A percentile compares a stretch with the other conserved stretches of the same genome.
Conservation (phyloP, 2,329 filamentous ascomycete species). For the Diaporthe nobilis region DNA sequence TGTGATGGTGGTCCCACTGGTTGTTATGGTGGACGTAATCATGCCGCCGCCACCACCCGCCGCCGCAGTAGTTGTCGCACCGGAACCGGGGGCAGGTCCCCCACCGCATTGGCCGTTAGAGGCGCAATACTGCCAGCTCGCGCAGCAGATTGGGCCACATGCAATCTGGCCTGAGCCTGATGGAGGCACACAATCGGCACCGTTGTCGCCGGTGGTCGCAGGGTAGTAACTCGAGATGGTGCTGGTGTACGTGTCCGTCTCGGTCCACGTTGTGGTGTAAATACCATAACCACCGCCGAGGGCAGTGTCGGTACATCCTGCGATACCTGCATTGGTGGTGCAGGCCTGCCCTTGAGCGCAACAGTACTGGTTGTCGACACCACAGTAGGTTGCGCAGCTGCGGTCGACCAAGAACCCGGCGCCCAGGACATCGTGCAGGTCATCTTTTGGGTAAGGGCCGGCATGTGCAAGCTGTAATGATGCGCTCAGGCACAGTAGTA, state of each 20-base stretch:
- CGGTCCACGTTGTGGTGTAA: constrained; percentile 72
- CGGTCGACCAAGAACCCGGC: constrained; percentile 66
- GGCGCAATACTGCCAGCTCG: constrained; percentile 77
- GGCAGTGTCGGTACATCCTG: constrained; percentile 61
- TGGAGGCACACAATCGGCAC: constrained; percentile 64
- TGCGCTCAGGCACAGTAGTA: constrained; percentile 51
- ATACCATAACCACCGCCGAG: constrained; percentile 49
- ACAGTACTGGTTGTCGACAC: constrained; percentile 68
- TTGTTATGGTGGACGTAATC: constrained; percentile 54
- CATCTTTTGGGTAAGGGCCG: constrained; percentile 65
- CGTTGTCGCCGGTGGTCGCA: constrained; percentile 60
- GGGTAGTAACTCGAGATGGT: constrained; percentile 67
- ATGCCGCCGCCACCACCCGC: neutral
- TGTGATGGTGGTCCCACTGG: constrained; percentile 62
- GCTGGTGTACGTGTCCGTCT: constrained; percentile 72
- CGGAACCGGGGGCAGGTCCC: constrained; percentile 55
- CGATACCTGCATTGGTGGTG: constrained; percentile 65
- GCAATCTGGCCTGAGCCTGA: constrained; percentile 67
- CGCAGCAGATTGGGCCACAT: constrained; percentile 81
- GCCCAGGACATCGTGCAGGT: constrained; percentile 60
- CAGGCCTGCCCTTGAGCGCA: constrained; percentile 65
- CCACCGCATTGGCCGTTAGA: constrained; percentile 69
- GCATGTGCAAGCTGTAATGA: constrained; percentile 58
- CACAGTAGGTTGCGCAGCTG: constrained; percentile 67
- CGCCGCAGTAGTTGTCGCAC: constrained; percentile 54